Evolutionary conservation across 495 filamentous ascomycete genomes (phyloP).

Genomic region (Penicillium manginii): DNA sequence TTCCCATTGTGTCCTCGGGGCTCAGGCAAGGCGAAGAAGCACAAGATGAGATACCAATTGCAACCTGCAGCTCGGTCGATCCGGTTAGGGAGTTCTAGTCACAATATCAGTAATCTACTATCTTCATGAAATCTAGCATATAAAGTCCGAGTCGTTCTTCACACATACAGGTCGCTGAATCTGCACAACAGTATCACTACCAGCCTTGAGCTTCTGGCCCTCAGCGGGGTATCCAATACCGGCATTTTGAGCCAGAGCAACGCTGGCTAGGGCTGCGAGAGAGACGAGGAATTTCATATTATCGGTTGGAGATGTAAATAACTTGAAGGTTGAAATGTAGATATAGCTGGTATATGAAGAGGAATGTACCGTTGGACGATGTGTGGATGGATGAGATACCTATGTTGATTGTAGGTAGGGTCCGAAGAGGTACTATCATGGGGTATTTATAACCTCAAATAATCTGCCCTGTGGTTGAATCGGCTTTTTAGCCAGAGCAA

Average conservation of each 20-base stretch:
- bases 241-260: slow-evolving; percentile 67
- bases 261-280: slow-evolving; percentile 26
- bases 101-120: background rate
- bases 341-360: background rate
- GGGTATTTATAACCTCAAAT: background rate
- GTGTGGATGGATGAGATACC: background rate
- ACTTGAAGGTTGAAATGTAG: background rate
- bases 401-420: background rate
- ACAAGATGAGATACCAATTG: slow-evolving; percentile 40
- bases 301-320: background rate
- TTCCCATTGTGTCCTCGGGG: slow-evolving; percentile 30
- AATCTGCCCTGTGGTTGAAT: background rate
- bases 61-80: slow-evolving; percentile 35
- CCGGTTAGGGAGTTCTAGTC: slow-evolving; percentile 35
- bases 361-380: background rate
- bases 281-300: slow-evolving; percentile 30
- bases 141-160: background rate
- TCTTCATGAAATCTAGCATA: background rate
- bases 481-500: background rate
- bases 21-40: slow-evolving; percentile 15
- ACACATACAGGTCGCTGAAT: slow-evolving; percentile 38
- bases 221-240: slow-evolving; percentile 64
- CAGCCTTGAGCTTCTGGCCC: slow-evolving; percentile 21
- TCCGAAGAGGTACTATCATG: background rate
- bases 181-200: slow-evolving; percentile 30